Evolutionary conservation across 75 land plant genomes (phyloP).

Genomic region (Gnetum montanum): DNA sequence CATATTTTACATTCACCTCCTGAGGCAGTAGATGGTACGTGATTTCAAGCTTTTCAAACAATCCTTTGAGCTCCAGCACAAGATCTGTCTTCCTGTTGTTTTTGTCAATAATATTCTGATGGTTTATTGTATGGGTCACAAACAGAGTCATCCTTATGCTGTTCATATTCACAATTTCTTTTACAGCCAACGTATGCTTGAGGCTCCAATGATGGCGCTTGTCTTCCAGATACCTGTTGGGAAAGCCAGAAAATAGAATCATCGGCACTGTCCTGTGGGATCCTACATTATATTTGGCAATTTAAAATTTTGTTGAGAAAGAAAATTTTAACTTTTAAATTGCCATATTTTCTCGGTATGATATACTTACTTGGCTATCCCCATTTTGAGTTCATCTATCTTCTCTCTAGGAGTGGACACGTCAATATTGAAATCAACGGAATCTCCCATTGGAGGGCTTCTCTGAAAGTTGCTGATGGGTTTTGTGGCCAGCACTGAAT

Average conservation of each 20-base stretch:
- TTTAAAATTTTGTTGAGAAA: neutral
- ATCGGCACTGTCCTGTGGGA: neutral
- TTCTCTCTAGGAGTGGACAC: slow-evolving; percentile 38
- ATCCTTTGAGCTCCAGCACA: slow-evolving; percentile 42
- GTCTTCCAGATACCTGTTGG: slow-evolving; percentile 55
- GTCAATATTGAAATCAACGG: slow-evolving; percentile 45
- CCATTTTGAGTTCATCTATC: slow-evolving; percentile 35
- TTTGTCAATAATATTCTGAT: slow-evolving; percentile 60
- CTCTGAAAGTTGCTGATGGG: slow-evolving; percentile 55
- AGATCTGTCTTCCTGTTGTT: slow-evolving; percentile 49
- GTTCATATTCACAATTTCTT: slow-evolving; percentile 46
- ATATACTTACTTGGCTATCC: slow-evolving; percentile 29
- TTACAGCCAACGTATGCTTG: slow-evolving; percentile 27
- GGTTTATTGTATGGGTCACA: slow-evolving; percentile 68
- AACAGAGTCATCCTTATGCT: slow-evolving; percentile 43
- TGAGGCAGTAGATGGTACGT: slow-evolving; percentile 55
- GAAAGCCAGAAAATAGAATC: neutral
- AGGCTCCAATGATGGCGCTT: slow-evolving; percentile 69
- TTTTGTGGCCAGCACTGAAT: slow-evolving; percentile 34
- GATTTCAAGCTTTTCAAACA: slow-evolving; percentile 42
- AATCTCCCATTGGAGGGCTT: slow-evolving; percentile 50
- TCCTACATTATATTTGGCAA: neutral
- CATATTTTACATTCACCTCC: slow-evolving; percentile 38
- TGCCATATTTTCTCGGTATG: neutral
- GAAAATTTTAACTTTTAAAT: neutral